A percentile compares a stretch with the other conserved stretches of the same genome.
Conservation (phyloP, 2,329 filamentous ascomycete genomes). For the Curvularia lunata region DNA sequence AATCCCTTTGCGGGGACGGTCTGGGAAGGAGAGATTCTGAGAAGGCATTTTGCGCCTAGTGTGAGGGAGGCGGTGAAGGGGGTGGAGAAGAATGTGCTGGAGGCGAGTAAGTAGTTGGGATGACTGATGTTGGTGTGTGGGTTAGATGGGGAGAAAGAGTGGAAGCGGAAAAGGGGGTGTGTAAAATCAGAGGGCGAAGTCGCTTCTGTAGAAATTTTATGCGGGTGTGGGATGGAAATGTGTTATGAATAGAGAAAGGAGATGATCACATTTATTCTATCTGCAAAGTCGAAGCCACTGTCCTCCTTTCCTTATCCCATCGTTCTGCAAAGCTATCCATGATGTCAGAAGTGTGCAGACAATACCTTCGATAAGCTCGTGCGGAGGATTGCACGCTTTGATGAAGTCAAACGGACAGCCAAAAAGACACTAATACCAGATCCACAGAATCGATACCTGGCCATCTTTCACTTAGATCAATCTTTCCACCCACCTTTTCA, state of each 20-base stretch:
- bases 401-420: no score
- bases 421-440: no score
- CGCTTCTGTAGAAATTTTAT: neutral
- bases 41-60: conserved; percentile 83
- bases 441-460: no score
- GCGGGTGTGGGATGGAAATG: neutral
- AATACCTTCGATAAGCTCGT: no score
- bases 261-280: neutral
- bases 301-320: neutral
- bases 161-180: neutral
- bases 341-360: neutral
- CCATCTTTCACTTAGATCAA: no score
- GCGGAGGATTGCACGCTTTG: no score
- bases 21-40: conserved; percentile 91
- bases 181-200: neutral
- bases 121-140: neutral
- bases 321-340: neutral
- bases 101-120: conserved; percentile 29
- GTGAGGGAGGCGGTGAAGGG: conserved; percentile 72
- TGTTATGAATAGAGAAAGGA: neutral
- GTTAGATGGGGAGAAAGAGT: neutral
- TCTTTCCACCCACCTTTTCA: no score
- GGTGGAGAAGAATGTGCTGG: conserved; percentile 43
- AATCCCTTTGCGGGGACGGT: conserved; percentile 90
- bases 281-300: conserved; percentile 15